Conservation (phyloP, 2,329 filamentous ascomycete genomes). For the Ceratocystiopsis minuta region DNA sequence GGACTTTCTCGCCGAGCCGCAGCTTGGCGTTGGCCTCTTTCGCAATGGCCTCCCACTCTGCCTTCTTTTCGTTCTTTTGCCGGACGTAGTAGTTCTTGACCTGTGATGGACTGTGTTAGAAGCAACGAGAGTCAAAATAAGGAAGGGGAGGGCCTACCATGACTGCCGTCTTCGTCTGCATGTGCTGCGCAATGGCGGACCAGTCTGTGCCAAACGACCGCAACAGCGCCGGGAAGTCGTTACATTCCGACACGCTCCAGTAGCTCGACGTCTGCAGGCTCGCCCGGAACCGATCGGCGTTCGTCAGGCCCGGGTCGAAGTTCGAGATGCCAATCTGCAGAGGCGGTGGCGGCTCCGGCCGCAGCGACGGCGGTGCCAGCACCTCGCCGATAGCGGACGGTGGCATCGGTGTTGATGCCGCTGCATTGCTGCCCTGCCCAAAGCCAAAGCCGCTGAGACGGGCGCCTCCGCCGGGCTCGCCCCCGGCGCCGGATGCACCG, state of each 20-base stretch:
- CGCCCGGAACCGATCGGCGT: constrained; percentile 25
- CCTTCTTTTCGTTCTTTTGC: constrained; percentile 35
- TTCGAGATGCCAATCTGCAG: constrained; percentile 29
- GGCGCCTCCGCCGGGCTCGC: no score
- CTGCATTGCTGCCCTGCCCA: no score
- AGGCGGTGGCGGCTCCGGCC: constrained; percentile 33
- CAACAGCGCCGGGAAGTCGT: constrained; percentile 56
- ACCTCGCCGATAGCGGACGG: constrained; percentile 29
- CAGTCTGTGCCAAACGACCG: constrained; percentile 66
- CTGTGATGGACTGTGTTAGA: constrained; percentile 21
- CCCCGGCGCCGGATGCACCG: no score
- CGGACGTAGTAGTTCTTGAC: constrained; percentile 52
- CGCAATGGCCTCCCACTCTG: constrained; percentile 42
- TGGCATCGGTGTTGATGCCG: constrained; percentile 1
- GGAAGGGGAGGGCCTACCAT: constrained; percentile 40
- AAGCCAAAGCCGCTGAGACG: no score
- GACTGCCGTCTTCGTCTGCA: constrained; percentile 71
- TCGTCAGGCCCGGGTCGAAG: constrained; percentile 28
- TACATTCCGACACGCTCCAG: constrained; percentile 70
- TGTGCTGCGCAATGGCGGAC: constrained; percentile 54
- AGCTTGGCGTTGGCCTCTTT: constrained; percentile 41
- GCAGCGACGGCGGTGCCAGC: constrained; percentile 37
- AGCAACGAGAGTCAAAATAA: constrained; percentile 2
- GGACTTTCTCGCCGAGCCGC: constrained; percentile 37
- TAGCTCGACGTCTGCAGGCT: constrained; percentile 56